Evolutionary conservation across 371 early-diverging fungal species (phyloP).

Genomic region (Syncephalastrum monosporum): DNA sequence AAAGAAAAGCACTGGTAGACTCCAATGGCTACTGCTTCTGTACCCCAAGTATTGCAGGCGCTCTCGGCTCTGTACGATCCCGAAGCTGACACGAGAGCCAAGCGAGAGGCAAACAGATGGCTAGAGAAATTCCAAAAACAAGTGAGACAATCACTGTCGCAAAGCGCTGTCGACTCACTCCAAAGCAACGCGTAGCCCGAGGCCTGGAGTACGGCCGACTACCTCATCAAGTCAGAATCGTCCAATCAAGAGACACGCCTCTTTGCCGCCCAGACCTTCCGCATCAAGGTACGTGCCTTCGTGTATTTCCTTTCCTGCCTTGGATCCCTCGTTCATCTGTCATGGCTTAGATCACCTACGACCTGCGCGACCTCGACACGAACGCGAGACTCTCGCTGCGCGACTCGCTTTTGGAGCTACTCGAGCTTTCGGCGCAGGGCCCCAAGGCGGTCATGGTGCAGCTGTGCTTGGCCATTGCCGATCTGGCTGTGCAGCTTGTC

Average conservation of each 20-base stretch:
- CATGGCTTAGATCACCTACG: constrained; percentile 67
- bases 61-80: constrained; percentile 37
- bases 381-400: constrained; percentile 66
- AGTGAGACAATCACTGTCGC: constrained; percentile 40
- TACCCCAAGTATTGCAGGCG: constrained; percentile 26
- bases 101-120: constrained; percentile 77
- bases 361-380: constrained; percentile 73
- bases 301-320: neutral
- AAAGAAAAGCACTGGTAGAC: no score
- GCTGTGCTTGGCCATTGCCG: constrained; percentile 83
- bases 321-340: neutral
- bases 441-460: constrained; percentile 74
- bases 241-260: constrained; percentile 65
- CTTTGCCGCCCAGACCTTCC: constrained; percentile 93
- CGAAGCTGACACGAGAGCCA: constrained; percentile 34
- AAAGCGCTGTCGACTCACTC: neutral
- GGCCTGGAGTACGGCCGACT: constrained; percentile 86
- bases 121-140: constrained; percentile 87
- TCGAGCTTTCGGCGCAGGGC: constrained; percentile 48
- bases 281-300: constrained; percentile 71
- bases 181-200: constrained; percentile 54
- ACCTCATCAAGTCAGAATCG: constrained; percentile 60
- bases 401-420: constrained; percentile 74
- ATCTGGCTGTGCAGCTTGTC: constrained; percentile 78
- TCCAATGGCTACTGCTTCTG: constrained; percentile 20